Evolutionary conservation across 2,329 filamentous ascomycete genomes (phyloP).

Genomic region (Colletotrichum tamarilloi): DNA sequence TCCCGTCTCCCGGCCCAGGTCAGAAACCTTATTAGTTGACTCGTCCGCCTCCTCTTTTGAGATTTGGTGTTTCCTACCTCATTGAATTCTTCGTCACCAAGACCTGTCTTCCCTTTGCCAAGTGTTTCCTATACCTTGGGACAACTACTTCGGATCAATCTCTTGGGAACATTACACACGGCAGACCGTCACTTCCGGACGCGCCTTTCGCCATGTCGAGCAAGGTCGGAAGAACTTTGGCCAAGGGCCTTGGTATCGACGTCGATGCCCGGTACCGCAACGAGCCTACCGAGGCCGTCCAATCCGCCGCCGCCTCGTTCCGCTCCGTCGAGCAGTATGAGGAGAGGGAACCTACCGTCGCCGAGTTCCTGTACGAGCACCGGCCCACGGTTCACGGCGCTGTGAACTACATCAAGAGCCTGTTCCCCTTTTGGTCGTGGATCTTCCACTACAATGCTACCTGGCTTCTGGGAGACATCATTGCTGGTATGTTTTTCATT

Average conservation of each 20-base stretch:
- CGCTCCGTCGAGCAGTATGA: conserved; percentile 36
- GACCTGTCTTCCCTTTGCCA: neutral
- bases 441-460: conserved; percentile 49
- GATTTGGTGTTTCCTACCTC: neutral
- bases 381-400: conserved; percentile 46
- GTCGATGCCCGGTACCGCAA: conserved; percentile 41
- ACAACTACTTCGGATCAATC: neutral
- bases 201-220: conserved; percentile 29
- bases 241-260: conserved; percentile 45
- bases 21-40: neutral
- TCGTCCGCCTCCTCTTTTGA: neutral
- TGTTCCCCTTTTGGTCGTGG: conserved; percentile 63
- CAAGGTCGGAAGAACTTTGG: conserved; percentile 39
- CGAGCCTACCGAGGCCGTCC: conserved; percentile 41
- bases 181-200: neutral
- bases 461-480: conserved; percentile 36
- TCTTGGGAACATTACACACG: neutral
- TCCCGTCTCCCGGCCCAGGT: neutral
- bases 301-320: conserved; percentile 41
- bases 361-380: conserved; percentile 53
- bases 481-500: conserved; percentile 24
- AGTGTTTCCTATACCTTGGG: neutral
- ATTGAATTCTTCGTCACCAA: neutral
- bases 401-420: conserved; percentile 49
- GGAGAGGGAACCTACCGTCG: conserved; percentile 55